Base-by-base conservation (phyloP, 352 stramenopile genomes). In the Albugo laibachii region DNA sequence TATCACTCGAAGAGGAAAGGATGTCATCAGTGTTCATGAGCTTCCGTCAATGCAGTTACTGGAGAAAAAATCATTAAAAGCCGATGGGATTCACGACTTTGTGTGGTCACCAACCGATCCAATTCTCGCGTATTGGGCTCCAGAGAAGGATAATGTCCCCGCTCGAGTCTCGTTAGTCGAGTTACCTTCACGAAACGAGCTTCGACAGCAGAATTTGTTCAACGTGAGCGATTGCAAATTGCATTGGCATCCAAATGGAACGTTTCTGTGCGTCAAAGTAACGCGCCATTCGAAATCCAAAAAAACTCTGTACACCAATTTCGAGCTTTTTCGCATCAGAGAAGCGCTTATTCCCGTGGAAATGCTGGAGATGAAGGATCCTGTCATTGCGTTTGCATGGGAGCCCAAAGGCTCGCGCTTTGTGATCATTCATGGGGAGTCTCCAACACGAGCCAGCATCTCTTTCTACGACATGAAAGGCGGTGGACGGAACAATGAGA, bases 251-350 rank as follows among this genome's bases (percentile, higher is more conserved):
- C 76, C 93, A 55, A 85, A 96, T 52, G 95, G 95, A 49, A 86
- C 94, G 39, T 97, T 89, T 66, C 49, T 97, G 39, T 92, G 80
- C 48, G 85, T 89, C 21, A 87, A 89, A 58, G 81, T 91, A 16
- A 89, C 75, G 43, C 73, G 78, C 36, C 75, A 88, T 65, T 86
- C 73, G 56, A 92, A 88, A 69, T 85, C 71, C 3, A 97, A 97
- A 71, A 99, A 99, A 76, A 99, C 93, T 35, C 72, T 97, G 41
- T 98, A 96, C 73, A 98, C 96, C 48, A 97, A 98, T 61, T 95
- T 99, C 61, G 94, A 99, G 64, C 67, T 99, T 39, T 99, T 99
- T 71, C 77, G 93, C 47, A 68, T 98, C 38, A 84, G 83, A 40
- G 91, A 98, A 56, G 47, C 77, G 31, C 86, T 95, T 45, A 83